Conservation (phyloP, 1,139 yeast genomes). For the Arxiozyma bovina region DNA sequence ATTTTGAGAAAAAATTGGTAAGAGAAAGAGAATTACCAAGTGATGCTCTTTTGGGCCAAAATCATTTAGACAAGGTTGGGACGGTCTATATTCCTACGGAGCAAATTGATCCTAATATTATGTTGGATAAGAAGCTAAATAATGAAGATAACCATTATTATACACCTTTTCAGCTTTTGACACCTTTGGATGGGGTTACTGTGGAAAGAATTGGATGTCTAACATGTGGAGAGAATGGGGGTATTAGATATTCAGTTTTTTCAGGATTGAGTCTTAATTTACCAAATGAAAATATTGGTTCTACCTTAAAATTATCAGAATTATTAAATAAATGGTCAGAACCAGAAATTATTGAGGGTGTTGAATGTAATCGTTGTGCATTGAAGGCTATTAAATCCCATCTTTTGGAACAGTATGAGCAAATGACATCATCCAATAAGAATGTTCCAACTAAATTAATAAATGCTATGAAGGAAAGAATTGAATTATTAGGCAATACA, state of each 20-base stretch:
- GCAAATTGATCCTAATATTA: slow-evolving; percentile 59
- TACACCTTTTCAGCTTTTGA: slow-evolving; percentile 49
- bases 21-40: slow-evolving; percentile 25
- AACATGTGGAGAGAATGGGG: slow-evolving; percentile 87
- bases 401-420: slow-evolving; percentile 37
- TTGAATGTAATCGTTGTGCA: slow-evolving; percentile 88
- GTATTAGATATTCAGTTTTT: slow-evolving; percentile 71
- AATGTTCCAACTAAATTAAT: slow-evolving; percentile 34
- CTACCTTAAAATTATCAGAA: slow-evolving; percentile 43
- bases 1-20: slow-evolving; percentile 13
- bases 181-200: slow-evolving; percentile 84
- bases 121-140: slow-evolving; percentile 26
- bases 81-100: slow-evolving; percentile 59
- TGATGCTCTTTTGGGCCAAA: slow-evolving; percentile 37
- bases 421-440: slow-evolving; percentile 26
- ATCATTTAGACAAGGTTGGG: slow-evolving; percentile 48
- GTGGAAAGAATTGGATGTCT: slow-evolving; percentile 86
- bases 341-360: slow-evolving; percentile 84
- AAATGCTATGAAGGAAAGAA: slow-evolving; percentile 42
- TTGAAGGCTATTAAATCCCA: slow-evolving; percentile 51
- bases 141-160: slow-evolving; percentile 32
- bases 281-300: slow-evolving; percentile 37
- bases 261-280: slow-evolving; percentile 75
- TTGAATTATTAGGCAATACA: slow-evolving; percentile 49
- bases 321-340: slow-evolving; percentile 64